Evolutionary conservation across 305 asterid genomes (phyloP), one percentile per base, ranked within the genome.

Genomic region (Fraxinus xanthoxyloides): DNA sequence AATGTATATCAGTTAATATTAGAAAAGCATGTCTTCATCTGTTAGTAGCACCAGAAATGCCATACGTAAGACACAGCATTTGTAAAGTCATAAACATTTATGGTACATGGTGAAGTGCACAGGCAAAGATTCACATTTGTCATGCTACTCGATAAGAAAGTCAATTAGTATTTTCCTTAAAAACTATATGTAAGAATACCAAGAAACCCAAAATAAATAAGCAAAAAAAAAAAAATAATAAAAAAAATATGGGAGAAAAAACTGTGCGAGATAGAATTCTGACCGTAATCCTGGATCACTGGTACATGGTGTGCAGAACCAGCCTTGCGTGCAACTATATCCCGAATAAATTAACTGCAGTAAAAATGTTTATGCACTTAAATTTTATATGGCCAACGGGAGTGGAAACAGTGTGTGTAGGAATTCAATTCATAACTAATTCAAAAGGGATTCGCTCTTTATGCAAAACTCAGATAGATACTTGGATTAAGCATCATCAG

Each of bases 281-380:
- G 63, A 90, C 97, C 97, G 90, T 84, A 93, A 88, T 80, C 94
- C 91, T n/a, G 99, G 99, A 91, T 92, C 97, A 84, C 97, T 94
- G 65, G 77, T 81, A 80, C 92, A 89, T 73, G 92, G 90, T 23
- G 90, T 85, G 75, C 87, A 87, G 82, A 89, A 89, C 92, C 92
- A 89, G 17, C 90, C 92, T 78, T 89, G 90, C 79, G 83, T 89
- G 89, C 92, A 89, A 83, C 89, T 87, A 79, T 87, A 89, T 77
- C 92, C 92, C 5, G 90, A 87, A 83, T 89, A 89, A 67, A 96
- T 96, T 86, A 96, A 79, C 92, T 89, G 84, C 80, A 84, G 75
- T 26, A 80, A 82, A 79, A 43, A 63, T 12, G 7, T 77, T 46
- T 24, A 13, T 35, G 24, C 70, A 77, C 28, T 30, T 76, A 51